Base-by-base conservation (phyloP, 148 eudicot genomes). In the Pouteria glomerata region DNA sequence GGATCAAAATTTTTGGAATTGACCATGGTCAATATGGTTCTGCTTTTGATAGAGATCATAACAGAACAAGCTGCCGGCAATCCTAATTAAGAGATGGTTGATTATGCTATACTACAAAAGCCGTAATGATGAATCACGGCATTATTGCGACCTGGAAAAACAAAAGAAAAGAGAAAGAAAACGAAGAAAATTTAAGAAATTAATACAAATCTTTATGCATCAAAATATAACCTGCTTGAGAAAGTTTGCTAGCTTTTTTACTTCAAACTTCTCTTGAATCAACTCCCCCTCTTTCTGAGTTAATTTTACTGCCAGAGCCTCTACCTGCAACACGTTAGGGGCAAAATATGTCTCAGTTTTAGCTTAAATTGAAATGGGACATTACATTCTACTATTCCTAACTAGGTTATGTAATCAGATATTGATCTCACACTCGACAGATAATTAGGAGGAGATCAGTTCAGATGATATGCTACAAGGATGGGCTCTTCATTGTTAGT, bases 221-320 rank as follows among this genome's bases (percentile, higher is more conserved):
- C 68, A 64, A 61, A 42, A 48, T 31, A 55, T 61, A 19, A 94
- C 98, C 98, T 95, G 98, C 85, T 88, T 95, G 63, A 95, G 89
- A 79, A 88, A 91, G 76, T 82, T 89, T 10, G 85, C 86, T 48
- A 95, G 86, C 83, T 88, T 91, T 76, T 91, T 95, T 77, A 95
- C 97, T 85, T 91, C 98, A 76, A 89, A 95, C 78, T 89, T 91
- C 85, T 95, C 98, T 73, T 95, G 98, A 63, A 95, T 89, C 41
- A 95, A 80, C 69, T 95, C 98, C 73, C 98, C 98, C 82, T 95
- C 98, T 30, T 91, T 82, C 68, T 91, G 97, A 51, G 98, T 95
- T 74, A 95, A 77, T 77, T 95, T 86, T 23, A 95, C 93, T 29
- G 98, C 98, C 91, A 95, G 88, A 72, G 94, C 94, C 77, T 95